Conservation (phyloP, 257 asterid genomes). For the Solanum phureja region DNA sequence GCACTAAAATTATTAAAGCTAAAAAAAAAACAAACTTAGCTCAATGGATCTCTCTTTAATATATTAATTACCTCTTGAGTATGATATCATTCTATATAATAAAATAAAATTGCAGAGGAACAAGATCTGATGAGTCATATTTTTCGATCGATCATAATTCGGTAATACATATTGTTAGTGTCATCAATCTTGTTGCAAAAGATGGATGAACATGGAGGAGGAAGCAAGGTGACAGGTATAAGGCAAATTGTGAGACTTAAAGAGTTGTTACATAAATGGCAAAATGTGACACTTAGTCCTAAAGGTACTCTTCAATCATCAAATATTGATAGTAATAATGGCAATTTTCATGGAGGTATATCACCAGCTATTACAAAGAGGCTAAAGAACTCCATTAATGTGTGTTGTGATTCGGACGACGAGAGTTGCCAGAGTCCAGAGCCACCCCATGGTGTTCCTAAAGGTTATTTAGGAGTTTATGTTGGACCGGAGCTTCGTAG, state of each 20-base stretch:
- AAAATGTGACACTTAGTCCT: constrained; percentile 34
- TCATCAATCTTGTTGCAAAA: not conserved
- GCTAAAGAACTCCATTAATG: constrained; percentile 3
- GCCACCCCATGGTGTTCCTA: constrained; percentile 28
- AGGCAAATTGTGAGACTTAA: constrained; percentile 68
- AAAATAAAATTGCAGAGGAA: constrained; percentile 20
- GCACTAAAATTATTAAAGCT: not conserved
- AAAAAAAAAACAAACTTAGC: not conserved
- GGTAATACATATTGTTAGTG: not conserved
- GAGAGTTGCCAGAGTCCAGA: constrained; percentile 33
- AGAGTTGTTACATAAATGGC: constrained; percentile 63
- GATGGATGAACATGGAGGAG: constrained; percentile 48
- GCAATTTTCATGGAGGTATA: constrained; percentile 12
- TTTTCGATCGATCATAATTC: not conserved
- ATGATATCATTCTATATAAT: not conserved
- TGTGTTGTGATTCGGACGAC: constrained; percentile 26
- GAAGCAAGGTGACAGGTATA: constrained; percentile 53
- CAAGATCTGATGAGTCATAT: constrained; percentile 36
- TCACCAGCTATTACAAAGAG: constrained; percentile 27
- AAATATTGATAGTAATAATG: not conserved
- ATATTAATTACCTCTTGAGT: not conserved
- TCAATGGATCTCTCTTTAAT: not conserved
- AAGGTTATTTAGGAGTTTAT: constrained; percentile 32
- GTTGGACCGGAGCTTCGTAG: constrained; percentile 46
- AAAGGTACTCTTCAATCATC: not conserved